These are phyloP conservation scores for Lentinula aciculospora DNA, from an alignment of 768 basidiomycete genomes.

Conservation along the genomic window DNA sequence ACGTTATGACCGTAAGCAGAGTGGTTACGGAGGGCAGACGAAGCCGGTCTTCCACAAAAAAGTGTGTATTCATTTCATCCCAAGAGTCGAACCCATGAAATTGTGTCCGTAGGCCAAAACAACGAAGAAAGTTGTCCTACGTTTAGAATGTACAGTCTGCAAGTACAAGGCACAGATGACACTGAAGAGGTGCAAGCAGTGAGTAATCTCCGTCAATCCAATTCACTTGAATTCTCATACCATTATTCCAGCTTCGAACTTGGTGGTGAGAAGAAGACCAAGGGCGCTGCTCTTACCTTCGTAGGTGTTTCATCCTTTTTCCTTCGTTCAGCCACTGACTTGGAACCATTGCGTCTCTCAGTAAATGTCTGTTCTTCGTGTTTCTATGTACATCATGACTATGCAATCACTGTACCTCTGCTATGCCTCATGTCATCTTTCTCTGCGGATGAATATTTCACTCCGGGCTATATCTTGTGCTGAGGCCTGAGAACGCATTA, in stretches of 20 bases:
- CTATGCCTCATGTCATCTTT: not conserved
- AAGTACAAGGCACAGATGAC: constrained; percentile 97
- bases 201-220: constrained; percentile 20
- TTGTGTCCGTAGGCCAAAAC: constrained; percentile 70
- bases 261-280: constrained; percentile 99
- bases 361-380: not conserved
- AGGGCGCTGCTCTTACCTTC: constrained; percentile 93
- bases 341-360: not conserved
- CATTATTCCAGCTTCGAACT: constrained; percentile 81
- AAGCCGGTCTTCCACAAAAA: constrained; percentile 99
- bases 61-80: constrained; percentile 35
- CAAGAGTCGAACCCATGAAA: not conserved
- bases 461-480: not conserved
- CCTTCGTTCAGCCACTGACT: not conserved
- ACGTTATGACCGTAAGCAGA: constrained; percentile 98
- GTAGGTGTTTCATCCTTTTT: constrained; percentile 44
- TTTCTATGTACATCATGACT: not conserved
- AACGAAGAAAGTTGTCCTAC: constrained; percentile 98
- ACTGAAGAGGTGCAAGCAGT: constrained; percentile 99
- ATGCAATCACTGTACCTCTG: not conserved
- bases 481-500: no score
- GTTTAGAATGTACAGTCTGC: constrained; percentile 96
- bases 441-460: not conserved
- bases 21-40: constrained; percentile 99
- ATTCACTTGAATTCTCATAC: not conserved